phyloP scores from a whole-genome alignment of 176 grass and related monocot genomes.

The Melocanna baccifera region DNA sequence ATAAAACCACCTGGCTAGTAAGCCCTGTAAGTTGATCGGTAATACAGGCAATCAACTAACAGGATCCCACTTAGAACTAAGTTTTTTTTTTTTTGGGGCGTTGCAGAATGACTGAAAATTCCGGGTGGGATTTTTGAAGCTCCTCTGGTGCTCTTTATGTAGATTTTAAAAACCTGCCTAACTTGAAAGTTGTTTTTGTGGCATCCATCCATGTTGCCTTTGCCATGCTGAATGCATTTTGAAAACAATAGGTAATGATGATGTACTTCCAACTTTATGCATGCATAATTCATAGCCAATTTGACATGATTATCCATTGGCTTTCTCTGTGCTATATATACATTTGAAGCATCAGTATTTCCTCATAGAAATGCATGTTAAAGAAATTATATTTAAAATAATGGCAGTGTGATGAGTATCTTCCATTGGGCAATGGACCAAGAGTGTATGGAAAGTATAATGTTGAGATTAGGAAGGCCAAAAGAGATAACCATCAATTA shows the following conservation, averaged over 20 bases:
- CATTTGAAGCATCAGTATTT: conserved; percentile 28
- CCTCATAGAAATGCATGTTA: neutral
- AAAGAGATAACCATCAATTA: conserved; percentile 45
- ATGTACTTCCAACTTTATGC: neutral
- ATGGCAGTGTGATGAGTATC: conserved; percentile 87
- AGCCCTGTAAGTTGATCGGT: neutral
- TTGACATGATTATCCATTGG: neutral
- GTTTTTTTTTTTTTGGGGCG: neutral
- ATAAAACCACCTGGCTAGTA: neutral
- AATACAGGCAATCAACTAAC: neutral
- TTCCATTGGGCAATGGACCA: conserved; percentile 42
- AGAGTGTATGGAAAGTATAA: conserved; percentile 69
- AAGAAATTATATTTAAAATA: conserved; percentile 30
- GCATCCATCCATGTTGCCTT: neutral
- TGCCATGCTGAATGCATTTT: neutral
- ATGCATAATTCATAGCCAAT: neutral
- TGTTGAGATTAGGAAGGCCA: conserved; percentile 44
- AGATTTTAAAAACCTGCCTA: neutral
- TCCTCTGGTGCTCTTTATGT: neutral
- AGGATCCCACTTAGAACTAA: neutral
- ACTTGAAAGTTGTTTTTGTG: neutral
- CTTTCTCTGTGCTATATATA: neutral
- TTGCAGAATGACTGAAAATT: neutral
- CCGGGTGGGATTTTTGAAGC: neutral
- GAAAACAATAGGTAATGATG: neutral